Conservation (phyloP, 2,329 filamentous ascomycete genomes). For the Trichoderma pleuroti region DNA sequence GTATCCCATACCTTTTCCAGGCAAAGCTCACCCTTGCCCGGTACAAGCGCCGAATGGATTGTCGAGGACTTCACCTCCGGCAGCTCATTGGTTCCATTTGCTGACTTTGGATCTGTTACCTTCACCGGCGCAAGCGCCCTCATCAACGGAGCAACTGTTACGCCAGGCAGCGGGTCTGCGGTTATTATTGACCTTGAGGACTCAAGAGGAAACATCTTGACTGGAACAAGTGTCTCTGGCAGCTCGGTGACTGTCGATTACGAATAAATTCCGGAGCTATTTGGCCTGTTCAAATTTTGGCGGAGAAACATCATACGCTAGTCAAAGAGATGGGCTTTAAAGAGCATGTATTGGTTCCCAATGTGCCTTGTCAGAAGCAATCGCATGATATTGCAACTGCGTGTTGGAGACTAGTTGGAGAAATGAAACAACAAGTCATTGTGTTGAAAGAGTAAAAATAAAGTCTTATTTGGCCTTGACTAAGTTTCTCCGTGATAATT, state of each 20-base stretch:
- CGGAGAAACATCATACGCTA: background rate
- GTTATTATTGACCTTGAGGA: background rate
- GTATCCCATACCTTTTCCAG: background rate
- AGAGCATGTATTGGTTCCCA: background rate
- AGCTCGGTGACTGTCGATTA: background rate
- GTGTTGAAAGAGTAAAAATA: background rate
- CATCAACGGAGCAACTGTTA: background rate
- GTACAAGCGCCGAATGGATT: background rate
- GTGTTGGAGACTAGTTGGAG: background rate
- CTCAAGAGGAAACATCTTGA: background rate
- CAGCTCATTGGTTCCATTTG: background rate
- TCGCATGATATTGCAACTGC: no score
- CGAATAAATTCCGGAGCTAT: background rate
- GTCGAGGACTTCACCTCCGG: background rate
- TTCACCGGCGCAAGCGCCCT: background rate
- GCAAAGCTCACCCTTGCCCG: background rate
- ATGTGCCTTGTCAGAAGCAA: background rate
- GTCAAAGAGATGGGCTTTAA: background rate
- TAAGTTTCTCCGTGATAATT: background rate
- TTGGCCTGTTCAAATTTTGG: background rate
- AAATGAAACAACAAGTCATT: background rate
- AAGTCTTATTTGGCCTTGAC: background rate
- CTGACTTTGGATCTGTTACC: slow-evolving; percentile 4
- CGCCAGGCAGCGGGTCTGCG: background rate
- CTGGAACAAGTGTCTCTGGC: background rate